Percentiles rank a stretch among this genome's conserved stretches.
Evolutionary conservation across 2,329 filamentous ascomycete species (phyloP).

Genomic region (Torrubiellomyces zombiae): DNA sequence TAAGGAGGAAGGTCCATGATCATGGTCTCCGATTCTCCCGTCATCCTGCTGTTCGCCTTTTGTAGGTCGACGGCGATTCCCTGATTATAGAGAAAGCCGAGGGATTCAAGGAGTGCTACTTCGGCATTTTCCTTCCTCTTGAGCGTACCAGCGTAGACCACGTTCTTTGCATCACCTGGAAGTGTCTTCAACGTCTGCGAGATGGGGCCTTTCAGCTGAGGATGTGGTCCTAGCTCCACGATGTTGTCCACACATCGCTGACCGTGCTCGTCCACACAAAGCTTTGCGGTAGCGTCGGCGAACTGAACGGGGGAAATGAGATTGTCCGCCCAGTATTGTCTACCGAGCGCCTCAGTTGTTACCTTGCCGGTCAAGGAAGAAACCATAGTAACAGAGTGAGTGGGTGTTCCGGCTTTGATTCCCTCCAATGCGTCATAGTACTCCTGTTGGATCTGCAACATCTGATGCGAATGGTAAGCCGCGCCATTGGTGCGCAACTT

Average conservation of each 20-base stretch:
- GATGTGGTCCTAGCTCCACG: slow-evolving; percentile 2
- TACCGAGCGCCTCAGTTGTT: background rate
- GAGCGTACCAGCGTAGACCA: background rate
- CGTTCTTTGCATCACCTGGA: background rate
- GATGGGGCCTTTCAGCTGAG: slow-evolving; percentile 1
- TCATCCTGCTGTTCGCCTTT: slow-evolving; percentile 2
- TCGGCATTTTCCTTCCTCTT: slow-evolving; percentile 1
- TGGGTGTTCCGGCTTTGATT: background rate
- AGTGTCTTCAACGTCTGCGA: background rate
- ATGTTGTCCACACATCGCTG: background rate
- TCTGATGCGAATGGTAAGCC: slow-evolving; percentile 9
- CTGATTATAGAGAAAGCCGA: slow-evolving; percentile 1
- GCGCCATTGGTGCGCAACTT: slow-evolving; percentile 8
- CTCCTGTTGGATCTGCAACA: slow-evolving; percentile 16
- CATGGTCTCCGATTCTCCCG: background rate
- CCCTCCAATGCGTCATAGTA: slow-evolving; percentile 16
- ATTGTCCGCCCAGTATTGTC: slow-evolving; percentile 1
- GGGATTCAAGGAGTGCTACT: slow-evolving; percentile 1
- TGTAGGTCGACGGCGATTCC: slow-evolving; percentile 1
- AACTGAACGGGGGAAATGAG: slow-evolving; percentile 1
- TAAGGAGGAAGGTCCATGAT: slow-evolving; percentile 8
- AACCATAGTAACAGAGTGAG: background rate
- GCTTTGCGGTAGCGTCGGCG: background rate
- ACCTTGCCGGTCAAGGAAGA: background rate
- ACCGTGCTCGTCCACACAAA: background rate